Base-by-base conservation (phyloP, 1,284 basidiomycete genomes). In the Cryptococcus sp. region DNA sequence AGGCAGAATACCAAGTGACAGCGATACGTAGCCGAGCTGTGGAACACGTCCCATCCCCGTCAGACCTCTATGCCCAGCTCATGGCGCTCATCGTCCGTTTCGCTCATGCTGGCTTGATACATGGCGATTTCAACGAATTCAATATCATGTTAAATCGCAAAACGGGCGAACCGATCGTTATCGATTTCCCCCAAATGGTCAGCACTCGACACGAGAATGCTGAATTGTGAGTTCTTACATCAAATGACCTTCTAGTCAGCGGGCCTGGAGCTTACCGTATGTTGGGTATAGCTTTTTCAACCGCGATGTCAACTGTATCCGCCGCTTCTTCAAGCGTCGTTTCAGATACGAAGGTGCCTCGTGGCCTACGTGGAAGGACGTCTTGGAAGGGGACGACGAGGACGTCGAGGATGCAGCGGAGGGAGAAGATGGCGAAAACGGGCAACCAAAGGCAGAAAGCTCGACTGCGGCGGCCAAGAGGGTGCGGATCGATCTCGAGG, bases 121-220 rank as follows among this genome's bases (percentile, higher is more conserved):
- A 99, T 72, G 95, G 96, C 51, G 95, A 99, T 78, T 99, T 91
- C 80, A 99, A 99, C 79, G 96, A 99, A 76, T 99, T 99, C 82
- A 99, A 99, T 78, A 93, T 99, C 69, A 86, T 99, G 61, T 92
- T 99, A 64, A 85, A 85, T 48, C 85, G 88, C 52, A 87, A 87
- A 55, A 84, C 83, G 43, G 89, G 91, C 8, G 88, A 93, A 68
- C 91, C 95, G 5, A 81, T 98, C 54, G 86, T 99, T 39, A 99
- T 99, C 68, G 96, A 99, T 81, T 99, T 99, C 75, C 95, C 95
- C 2, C 95, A 99, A 81, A 98, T 99, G 95, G 91, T 99, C 77
- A 93, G 90, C 82, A 95, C 91, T 40, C 90, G 93, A 50, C 95
- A 99, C 72, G 86, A 88, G 70, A 97, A 99, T 77, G 96, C 95